A percentile compares a stretch with the other conserved stretches of the same genome.
These are phyloP conservation scores for Sporothrix pseudoabietina DNA, from an alignment of 2,329 filamentous ascomycete species.

Conservation along the genomic window DNA sequence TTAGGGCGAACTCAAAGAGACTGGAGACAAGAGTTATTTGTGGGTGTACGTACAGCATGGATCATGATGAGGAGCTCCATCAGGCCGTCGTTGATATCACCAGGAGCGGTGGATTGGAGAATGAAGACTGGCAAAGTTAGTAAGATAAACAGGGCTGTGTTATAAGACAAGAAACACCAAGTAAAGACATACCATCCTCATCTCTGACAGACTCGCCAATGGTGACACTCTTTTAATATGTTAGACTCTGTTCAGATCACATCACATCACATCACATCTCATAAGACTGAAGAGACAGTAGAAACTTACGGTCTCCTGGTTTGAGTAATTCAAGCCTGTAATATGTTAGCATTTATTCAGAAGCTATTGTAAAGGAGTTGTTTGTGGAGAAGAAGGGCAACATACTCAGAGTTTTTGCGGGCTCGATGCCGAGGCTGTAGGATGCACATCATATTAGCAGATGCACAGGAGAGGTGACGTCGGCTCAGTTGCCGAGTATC, in stretches of 20 bases:
- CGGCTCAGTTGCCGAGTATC: too few species aligned
- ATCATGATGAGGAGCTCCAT: constrained; percentile 99
- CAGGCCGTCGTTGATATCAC: constrained; percentile 95
- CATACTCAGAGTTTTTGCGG: constrained; percentile 33
- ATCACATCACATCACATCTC: neutral
- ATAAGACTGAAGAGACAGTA: neutral
- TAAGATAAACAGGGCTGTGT: too few species aligned
- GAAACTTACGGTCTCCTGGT: constrained; percentile 66
- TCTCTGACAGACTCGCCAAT: constrained; percentile 95
- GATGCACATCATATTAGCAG: constrained; percentile 10
- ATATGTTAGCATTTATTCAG: neutral
- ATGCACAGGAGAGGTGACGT: neutral
- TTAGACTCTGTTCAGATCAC: neutral
- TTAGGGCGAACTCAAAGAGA: neutral
- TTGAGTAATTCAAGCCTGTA: constrained; percentile 71
- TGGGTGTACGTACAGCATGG: constrained; percentile 59
- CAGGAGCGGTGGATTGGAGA: constrained; percentile 88
- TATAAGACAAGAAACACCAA: neutral
- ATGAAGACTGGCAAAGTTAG: constrained; percentile 66
- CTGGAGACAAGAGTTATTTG: neutral
- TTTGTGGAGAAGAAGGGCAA: neutral
- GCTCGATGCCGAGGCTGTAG: constrained; percentile 35
- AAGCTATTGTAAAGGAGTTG: neutral
- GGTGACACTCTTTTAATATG: constrained; percentile 66
- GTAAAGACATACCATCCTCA: constrained; percentile 66